phyloP scores from a whole-genome alignment of 2,329 filamentous ascomycete genomes.

The Diaporthe eres region DNA sequence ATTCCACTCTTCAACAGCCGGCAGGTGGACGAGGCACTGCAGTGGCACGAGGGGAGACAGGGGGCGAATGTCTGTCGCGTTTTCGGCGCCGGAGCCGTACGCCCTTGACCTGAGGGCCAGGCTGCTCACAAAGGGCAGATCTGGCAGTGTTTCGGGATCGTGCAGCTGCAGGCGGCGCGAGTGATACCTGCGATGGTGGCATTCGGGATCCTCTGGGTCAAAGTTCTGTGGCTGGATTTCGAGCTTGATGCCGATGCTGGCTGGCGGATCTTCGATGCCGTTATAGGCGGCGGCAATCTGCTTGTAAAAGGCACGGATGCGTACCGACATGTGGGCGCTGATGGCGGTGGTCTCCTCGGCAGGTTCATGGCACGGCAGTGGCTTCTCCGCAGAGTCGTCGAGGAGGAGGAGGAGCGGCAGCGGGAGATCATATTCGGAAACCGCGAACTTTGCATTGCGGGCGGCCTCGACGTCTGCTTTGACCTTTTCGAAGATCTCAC shows the following conservation, averaged over 20 bases:
- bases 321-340: not conserved
- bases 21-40: slow-evolving; percentile 5
- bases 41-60: slow-evolving; percentile 9
- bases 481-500: too few relatives aligned
- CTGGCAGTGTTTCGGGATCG: slow-evolving; percentile 11
- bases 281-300: slow-evolving; percentile 4
- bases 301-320: not conserved
- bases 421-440: not conserved
- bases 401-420: slow-evolving; percentile 4
- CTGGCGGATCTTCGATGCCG: not conserved
- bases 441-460: not conserved
- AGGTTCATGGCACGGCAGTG: slow-evolving; percentile 3
- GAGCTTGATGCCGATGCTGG: slow-evolving; percentile 1
- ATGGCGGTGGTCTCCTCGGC: not conserved
- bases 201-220: slow-evolving; percentile 4
- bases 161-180: slow-evolving; percentile 9
- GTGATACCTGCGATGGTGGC: not conserved
- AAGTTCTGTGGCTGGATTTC: slow-evolving; percentile 5
- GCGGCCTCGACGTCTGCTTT: not conserved
- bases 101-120: not conserved
- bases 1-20: slow-evolving; percentile 2
- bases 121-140: slow-evolving; percentile 13
- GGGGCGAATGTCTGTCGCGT: slow-evolving; percentile 8
- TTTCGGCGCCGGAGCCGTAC: slow-evolving; percentile 1
- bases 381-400: not conserved